Evolutionary conservation across 164 flowering plant species (phyloP).

Genomic region (Stephania yunnanensis): DNA sequence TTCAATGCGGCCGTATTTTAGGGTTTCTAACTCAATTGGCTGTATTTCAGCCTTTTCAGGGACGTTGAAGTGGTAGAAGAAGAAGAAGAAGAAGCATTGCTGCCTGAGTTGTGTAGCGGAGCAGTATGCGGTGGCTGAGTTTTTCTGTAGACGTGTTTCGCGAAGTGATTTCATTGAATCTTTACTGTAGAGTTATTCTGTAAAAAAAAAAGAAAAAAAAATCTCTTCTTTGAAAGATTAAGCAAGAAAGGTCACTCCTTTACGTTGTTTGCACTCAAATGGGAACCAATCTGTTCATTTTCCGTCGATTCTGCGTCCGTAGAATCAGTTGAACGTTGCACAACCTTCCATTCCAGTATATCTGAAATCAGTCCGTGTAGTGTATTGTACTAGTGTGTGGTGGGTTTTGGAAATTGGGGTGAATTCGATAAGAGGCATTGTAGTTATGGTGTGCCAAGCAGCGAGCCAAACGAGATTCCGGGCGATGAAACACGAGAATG

Average conservation of each 20-base stretch:
- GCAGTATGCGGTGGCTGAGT: conserved; percentile 71
- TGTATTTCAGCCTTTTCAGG: conserved; percentile 30
- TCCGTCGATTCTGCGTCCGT: conserved; percentile 52
- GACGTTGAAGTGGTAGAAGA: conserved; percentile 2
- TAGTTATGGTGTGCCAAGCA: conserved; percentile 99
- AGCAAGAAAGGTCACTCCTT: not conserved
- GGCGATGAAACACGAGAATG: conserved; percentile 87
- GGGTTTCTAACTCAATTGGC: conserved; percentile 10
- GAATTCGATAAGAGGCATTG: conserved; percentile 33
- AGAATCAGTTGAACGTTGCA: conserved; percentile 46
- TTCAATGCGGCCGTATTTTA: not conserved
- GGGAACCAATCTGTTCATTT: conserved; percentile 55
- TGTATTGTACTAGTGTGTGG: too few species aligned
- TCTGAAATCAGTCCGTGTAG: not conserved
- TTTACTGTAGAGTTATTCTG: conserved; percentile 84
- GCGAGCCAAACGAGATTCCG: conserved; percentile 88
- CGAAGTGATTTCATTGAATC: conserved; percentile 66
- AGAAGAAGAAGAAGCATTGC: not conserved
- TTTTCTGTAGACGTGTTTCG: conserved; percentile 70
- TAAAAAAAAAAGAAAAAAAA: conserved; percentile 18
- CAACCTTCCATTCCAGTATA: too few species aligned
- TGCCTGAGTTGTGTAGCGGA: conserved; percentile 6
- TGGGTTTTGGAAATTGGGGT: conserved; percentile 13
- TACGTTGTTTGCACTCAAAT: conserved; percentile 23
- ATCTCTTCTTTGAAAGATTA: not conserved